These are phyloP conservation scores for Volvox carteri DNA, from an alignment of 163 green algal species.

Conservation along the genomic window DNA sequence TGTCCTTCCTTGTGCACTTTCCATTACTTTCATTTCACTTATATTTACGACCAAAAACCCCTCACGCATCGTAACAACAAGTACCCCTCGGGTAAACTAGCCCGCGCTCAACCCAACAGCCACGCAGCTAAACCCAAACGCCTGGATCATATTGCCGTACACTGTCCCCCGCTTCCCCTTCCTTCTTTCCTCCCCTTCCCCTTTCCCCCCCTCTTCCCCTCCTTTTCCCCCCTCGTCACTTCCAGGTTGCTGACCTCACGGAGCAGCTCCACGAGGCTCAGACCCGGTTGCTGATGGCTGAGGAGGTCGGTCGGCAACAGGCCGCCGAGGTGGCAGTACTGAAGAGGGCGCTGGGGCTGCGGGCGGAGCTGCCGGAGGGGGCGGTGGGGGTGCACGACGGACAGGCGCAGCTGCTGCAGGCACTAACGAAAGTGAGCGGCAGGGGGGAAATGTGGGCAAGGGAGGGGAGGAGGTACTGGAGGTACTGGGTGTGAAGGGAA, in stretches of 20 bases:
- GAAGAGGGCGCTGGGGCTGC: constrained; percentile 35
- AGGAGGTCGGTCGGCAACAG: constrained; percentile 30
- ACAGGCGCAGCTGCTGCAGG: constrained; percentile 54
- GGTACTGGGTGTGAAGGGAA: neutral
- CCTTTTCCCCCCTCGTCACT: neutral
- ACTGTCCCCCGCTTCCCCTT: no score
- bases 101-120: no score
- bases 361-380: constrained; percentile 6
- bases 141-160: no score
- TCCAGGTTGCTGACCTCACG: constrained; percentile 22
- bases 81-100: no score
- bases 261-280: constrained; percentile 43
- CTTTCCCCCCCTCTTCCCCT: no score
- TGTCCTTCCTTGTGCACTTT: no score
- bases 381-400: constrained; percentile 24
- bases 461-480: neutral
- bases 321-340: constrained; percentile 19
- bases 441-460: neutral
- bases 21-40: no score
- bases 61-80: no score
- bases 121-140: no score
- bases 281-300: constrained; percentile 46
- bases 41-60: no score
- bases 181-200: no score
- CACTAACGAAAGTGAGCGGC: constrained; percentile 26